Percentiles rank a stretch among this genome's conserved stretches.
Evolutionary conservation across 2,329 filamentous ascomycete species (phyloP).

Genomic region (Colletotrichum plurivorum): DNA sequence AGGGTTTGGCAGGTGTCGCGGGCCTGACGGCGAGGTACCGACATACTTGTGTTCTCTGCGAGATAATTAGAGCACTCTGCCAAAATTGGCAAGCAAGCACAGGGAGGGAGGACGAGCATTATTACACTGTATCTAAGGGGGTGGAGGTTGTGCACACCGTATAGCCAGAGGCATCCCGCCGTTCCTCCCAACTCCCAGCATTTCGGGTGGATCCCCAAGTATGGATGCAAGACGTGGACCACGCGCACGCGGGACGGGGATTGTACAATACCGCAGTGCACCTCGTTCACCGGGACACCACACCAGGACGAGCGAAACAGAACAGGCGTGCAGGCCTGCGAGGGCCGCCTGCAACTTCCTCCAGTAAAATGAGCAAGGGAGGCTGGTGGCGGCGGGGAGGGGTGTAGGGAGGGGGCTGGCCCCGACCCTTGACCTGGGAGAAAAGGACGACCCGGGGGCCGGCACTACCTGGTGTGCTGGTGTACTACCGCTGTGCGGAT

Average conservation of each 20-base stretch:
- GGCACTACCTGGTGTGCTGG: not conserved
- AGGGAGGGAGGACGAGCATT: too few species aligned
- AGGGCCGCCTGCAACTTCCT: not conserved
- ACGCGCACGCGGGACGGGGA: slow-evolving; percentile 14
- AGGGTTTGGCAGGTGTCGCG: not conserved
- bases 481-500: too few species aligned
- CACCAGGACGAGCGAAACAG: slow-evolving; percentile 22
- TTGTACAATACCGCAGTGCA: slow-evolving; percentile 18
- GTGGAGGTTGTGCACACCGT: too few species aligned
- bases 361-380: slow-evolving; percentile 39
- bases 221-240: slow-evolving; percentile 16
- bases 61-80: too few species aligned
- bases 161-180: too few species aligned
- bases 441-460: slow-evolving; percentile 7
- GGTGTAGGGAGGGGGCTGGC: slow-evolving; percentile 22
- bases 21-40: not conserved
- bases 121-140: too few species aligned
- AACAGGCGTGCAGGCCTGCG: slow-evolving; percentile 14
- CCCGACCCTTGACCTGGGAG: slow-evolving; percentile 26
- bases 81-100: too few species aligned
- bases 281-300: slow-evolving; percentile 38
- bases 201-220: too few species aligned
- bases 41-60: too few species aligned
- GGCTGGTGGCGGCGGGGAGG: slow-evolving; percentile 24
- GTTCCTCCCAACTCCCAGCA: too few species aligned